Conservation (phyloP, 1,139 yeast genomes). For the Zygosaccharomyces pseudobailii region DNA sequence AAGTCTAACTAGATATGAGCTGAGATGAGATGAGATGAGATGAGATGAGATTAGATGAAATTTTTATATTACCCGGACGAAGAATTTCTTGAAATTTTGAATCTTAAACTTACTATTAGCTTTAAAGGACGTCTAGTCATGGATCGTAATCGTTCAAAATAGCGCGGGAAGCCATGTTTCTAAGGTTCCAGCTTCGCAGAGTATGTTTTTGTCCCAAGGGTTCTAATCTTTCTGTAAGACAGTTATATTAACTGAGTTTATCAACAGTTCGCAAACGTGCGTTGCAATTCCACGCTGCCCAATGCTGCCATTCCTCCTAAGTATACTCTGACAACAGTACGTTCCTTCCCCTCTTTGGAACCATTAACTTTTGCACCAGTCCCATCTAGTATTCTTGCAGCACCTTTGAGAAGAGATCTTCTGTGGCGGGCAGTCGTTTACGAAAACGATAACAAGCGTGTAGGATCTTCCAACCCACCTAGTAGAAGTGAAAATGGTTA, state of each 20-base stretch:
- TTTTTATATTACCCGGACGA: slow-evolving; percentile 11
- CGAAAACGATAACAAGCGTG: slow-evolving; percentile 87
- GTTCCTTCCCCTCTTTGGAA: slow-evolving; percentile 85
- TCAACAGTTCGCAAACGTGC: background rate
- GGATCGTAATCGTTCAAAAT: background rate
- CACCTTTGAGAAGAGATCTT: slow-evolving; percentile 81
- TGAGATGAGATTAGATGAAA: slow-evolving; percentile 12
- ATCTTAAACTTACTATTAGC: background rate
- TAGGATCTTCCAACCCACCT: slow-evolving; percentile 81
- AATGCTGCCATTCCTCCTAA: slow-evolving; percentile 51
- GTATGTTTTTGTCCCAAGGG: slow-evolving; percentile 4
- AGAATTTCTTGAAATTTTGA: slow-evolving; percentile 1
- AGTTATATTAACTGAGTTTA: slow-evolving; percentile 2
- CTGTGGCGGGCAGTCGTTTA: slow-evolving; percentile 91
- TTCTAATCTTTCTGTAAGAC: background rate
- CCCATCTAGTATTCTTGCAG: slow-evolving; percentile 59
- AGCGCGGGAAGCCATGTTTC: slow-evolving; percentile 7
- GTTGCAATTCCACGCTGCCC: slow-evolving; percentile 16
- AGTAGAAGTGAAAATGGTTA: slow-evolving; percentile 84
- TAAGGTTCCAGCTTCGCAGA: slow-evolving; percentile 7
- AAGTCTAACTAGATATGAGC: background rate
- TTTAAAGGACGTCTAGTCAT: background rate
- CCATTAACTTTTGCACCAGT: slow-evolving; percentile 76
- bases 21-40: slow-evolving; percentile 20
- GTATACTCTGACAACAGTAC: slow-evolving; percentile 73